A percentile compares a stretch with the other conserved stretches of the same genome.
phyloP scores from a whole-genome alignment of 805 yeast species.

The Wickerhamiella brachini region DNA sequence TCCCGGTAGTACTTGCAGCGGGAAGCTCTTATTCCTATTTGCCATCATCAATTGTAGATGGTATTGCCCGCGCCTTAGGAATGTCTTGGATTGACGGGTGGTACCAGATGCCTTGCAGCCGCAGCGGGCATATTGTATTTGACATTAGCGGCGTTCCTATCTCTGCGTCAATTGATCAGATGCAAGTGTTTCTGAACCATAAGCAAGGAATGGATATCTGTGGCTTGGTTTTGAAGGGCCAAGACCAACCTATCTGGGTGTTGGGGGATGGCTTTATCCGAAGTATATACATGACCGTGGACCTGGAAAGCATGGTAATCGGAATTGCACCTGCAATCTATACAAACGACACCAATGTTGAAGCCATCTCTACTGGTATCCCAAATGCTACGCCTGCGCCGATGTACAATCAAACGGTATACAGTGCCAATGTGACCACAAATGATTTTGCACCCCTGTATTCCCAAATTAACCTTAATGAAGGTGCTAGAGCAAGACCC shows the following conservation, averaged over 20 bases:
- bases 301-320: conserved; percentile 41
- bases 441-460: not conserved
- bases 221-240: conserved; percentile 8
- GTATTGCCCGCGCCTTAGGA: conserved; percentile 23
- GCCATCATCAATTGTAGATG: conserved; percentile 26
- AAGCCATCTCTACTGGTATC: conserved; percentile 5
- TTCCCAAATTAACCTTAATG: not conserved
- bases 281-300: conserved; percentile 51
- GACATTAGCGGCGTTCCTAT: conserved; percentile 10
- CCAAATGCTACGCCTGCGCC: conserved; percentile 16
- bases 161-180: conserved; percentile 4
- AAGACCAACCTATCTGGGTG: conserved; percentile 23
- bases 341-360: conserved; percentile 15
- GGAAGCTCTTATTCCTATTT: conserved; percentile 42
- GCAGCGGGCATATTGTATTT: not conserved
- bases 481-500: not conserved
- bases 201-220: not conserved
- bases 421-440: not conserved
- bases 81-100: conserved; percentile 27
- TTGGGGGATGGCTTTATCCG: conserved; percentile 56
- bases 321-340: conserved; percentile 39
- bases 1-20: conserved; percentile 39
- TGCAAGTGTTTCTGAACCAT: conserved; percentile 3
- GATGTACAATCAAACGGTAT: not conserved
- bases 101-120: conserved; percentile 10